Percentiles rank a stretch among this genome's conserved stretches.
These are phyloP conservation scores for Tuctoria greenei DNA, from an alignment of 176 grass and related monocot genomes.

Conservation along the genomic window DNA sequence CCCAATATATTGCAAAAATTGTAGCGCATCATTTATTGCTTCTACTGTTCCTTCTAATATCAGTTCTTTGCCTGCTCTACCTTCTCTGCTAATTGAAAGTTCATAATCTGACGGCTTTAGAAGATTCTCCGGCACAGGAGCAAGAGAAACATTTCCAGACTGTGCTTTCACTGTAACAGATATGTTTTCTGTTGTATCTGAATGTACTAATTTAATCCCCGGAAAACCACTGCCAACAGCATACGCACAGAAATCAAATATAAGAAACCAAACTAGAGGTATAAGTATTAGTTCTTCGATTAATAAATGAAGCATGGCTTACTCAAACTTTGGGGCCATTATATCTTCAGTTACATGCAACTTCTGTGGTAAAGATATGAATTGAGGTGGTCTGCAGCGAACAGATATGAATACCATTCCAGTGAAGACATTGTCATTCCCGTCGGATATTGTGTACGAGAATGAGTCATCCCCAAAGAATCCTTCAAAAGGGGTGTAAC, in stretches of 20 bases:
- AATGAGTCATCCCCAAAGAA: slow-evolving; percentile 78
- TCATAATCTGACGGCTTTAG: slow-evolving; percentile 34
- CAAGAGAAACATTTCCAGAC: slow-evolving; percentile 61
- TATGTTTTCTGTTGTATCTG: slow-evolving; percentile 63
- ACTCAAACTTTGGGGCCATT: slow-evolving; percentile 70
- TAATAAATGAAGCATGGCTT: slow-evolving; percentile 12
- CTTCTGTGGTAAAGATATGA: slow-evolving; percentile 60
- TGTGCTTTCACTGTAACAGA: slow-evolving; percentile 67
- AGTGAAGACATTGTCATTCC: slow-evolving; percentile 47
- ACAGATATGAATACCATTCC: slow-evolving; percentile 62
- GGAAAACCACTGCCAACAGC: slow-evolving; percentile 57
- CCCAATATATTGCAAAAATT: slow-evolving; percentile 71
- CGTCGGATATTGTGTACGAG: slow-evolving; percentile 63
- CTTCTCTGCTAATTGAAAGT: slow-evolving; percentile 48
- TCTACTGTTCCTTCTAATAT: slow-evolving; percentile 51
- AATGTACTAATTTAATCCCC: slow-evolving; percentile 65
- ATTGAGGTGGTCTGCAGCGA: slow-evolving; percentile 78
- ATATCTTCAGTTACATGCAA: no score
- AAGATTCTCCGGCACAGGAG: slow-evolving; percentile 61
- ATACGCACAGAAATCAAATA: not conserved
- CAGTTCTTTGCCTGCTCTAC: slow-evolving; percentile 46
- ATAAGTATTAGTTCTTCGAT: no score
- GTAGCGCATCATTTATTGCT: slow-evolving; percentile 59
- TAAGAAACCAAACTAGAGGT: no score
- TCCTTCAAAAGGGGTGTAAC: slow-evolving; percentile 74